These are phyloP conservation scores for Botrytis deweyae DNA, from an alignment of 2,329 filamentous ascomycete species.

Conservation along the genomic window DNA sequence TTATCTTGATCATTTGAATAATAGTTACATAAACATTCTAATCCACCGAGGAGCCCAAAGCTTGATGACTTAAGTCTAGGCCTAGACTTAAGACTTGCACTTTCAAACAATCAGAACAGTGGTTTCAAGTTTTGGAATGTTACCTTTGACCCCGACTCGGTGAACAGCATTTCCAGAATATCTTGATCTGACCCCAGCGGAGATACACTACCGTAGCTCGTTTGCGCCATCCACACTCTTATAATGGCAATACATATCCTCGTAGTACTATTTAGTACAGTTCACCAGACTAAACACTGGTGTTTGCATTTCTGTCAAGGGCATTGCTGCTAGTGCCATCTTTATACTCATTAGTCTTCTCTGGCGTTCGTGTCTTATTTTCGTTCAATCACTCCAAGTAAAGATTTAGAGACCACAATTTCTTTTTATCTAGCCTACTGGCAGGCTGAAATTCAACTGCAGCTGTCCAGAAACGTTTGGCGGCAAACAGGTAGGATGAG, in stretches of 20 bases:
- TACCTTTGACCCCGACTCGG: not conserved
- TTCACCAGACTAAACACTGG: not conserved
- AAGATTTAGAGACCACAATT: too few species aligned
- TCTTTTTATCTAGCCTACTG: not conserved
- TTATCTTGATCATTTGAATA: not conserved
- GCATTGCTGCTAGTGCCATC: too few species aligned
- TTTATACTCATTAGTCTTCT: too few species aligned
- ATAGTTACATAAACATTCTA: too few species aligned
- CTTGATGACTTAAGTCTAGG: not conserved
- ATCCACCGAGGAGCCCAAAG: not conserved
- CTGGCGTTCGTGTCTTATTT: too few species aligned
- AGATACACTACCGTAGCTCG: not conserved
- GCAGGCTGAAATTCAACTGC: not conserved
- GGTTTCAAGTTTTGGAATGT: not conserved
- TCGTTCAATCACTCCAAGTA: too few species aligned
- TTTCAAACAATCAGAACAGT: not conserved
- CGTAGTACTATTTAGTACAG: not conserved
- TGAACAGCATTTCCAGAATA: not conserved
- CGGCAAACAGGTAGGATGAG: too few species aligned
- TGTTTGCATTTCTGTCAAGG: not conserved
- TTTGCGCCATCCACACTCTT: not conserved
- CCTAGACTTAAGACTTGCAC: not conserved
- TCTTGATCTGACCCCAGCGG: not conserved
- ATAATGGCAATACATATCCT: not conserved
- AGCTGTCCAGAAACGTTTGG: not conserved